phyloP scores from a whole-genome alignment of 768 basidiomycete species.

The Auriscalpium vulgare region DNA sequence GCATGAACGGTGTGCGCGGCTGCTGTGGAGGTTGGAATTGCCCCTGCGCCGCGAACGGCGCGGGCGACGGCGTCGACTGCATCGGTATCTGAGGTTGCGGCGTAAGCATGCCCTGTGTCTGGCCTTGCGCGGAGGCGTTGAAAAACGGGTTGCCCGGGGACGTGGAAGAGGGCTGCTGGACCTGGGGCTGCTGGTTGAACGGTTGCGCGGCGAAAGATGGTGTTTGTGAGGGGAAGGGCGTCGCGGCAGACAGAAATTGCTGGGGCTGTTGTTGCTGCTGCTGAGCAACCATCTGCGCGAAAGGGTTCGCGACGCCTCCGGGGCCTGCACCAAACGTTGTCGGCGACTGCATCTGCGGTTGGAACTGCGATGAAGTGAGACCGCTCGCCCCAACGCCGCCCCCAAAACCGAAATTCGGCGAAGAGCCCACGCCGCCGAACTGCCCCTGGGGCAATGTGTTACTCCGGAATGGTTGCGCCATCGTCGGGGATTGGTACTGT shows the following conservation, averaged over 20 bases:
- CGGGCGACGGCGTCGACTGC: conserved; percentile 9
- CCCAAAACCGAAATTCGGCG: background rate
- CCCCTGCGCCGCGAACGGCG: conserved; percentile 6
- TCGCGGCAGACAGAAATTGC: conserved; percentile 9
- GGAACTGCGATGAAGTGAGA: conserved; percentile 10
- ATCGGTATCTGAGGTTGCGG: conserved; percentile 17
- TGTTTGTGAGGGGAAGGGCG: conserved; percentile 18
- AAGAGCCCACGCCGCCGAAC: conserved; percentile 11
- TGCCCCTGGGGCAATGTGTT: conserved; percentile 1
- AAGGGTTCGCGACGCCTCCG: conserved; percentile 3
- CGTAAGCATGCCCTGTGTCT: conserved; percentile 23
- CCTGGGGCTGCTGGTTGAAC: conserved; percentile 11
- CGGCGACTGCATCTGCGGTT: conserved; percentile 15
- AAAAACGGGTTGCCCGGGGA: conserved; percentile 8
- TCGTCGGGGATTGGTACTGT: conserved; percentile 14
- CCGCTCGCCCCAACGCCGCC: conserved; percentile 7
- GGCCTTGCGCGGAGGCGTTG: conserved; percentile 23
- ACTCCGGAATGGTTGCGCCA: conserved; percentile 11
- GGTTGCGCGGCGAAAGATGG: conserved; percentile 18
- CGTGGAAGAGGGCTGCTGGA: conserved; percentile 9
- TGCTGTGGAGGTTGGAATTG: conserved; percentile 24
- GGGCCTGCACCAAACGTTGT: background rate
- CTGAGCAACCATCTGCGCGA: conserved; percentile 13
- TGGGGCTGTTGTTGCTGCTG: conserved; percentile 17
- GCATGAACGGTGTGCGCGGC: conserved; percentile 9